Evolutionary conservation across 2,329 filamentous ascomycete species (phyloP).

Genomic region (Lachnellula willkommii): DNA sequence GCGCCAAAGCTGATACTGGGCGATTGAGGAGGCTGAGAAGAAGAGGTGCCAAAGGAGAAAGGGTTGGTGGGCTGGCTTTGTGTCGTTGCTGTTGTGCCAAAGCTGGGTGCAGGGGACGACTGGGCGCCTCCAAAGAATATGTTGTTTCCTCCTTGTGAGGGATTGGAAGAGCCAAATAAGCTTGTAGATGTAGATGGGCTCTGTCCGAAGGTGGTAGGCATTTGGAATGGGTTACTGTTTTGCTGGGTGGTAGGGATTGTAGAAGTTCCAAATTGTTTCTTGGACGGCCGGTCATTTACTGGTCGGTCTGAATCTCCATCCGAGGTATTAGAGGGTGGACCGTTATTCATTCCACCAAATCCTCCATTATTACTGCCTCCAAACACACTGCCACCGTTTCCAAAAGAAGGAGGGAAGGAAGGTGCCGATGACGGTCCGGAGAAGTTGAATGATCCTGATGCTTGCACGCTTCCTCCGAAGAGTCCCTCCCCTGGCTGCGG

Average conservation of each 20-base stretch:
- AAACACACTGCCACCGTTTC: constrained; percentile 3
- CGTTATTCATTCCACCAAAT: constrained; percentile 1
- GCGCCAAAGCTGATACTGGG: not conserved
- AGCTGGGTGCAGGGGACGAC: constrained; percentile 3
- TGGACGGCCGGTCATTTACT: constrained; percentile 18
- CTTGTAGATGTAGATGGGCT: constrained; percentile 1
- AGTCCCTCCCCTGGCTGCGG: constrained; percentile 16
- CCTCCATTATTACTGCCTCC: not conserved
- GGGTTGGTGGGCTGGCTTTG: constrained; percentile 3
- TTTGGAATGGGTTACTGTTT: constrained; percentile 1
- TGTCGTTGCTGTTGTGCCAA: constrained; percentile 5
- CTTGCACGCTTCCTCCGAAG: constrained; percentile 28
- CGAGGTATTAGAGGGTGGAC: not conserved
- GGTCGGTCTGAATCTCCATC: constrained; percentile 9
- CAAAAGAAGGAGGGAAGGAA: constrained; percentile 13
- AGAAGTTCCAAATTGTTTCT: constrained; percentile 18
- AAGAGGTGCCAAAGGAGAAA: constrained; percentile 16
- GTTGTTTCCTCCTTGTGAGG: constrained; percentile 2
- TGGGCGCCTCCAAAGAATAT: constrained; percentile 12
- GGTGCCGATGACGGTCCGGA: constrained; percentile 14
- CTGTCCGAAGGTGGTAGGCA: constrained; percentile 4
- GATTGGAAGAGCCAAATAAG: constrained; percentile 11
- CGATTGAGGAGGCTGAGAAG: constrained; percentile 10
- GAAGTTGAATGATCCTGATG: constrained; percentile 26
- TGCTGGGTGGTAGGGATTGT: not conserved